These are phyloP conservation scores for Exophiala xenobiotica DNA, from an alignment of 2,329 filamentous ascomycete genomes.

Conservation along the genomic window DNA sequence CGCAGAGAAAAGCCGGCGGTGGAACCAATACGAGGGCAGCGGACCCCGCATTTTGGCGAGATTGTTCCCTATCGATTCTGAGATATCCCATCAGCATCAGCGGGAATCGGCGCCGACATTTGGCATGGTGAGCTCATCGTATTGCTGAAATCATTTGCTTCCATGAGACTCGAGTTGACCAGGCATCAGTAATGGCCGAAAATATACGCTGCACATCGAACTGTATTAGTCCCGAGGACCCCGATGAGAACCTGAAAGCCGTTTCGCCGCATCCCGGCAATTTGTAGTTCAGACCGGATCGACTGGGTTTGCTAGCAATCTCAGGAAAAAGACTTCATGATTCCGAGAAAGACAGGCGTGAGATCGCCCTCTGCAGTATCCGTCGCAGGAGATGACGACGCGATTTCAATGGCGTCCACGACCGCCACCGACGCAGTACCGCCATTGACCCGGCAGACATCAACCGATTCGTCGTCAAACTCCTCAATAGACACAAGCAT, in stretches of 20 bases:
- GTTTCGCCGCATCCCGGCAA: neutral
- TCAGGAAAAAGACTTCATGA: constrained; percentile 17
- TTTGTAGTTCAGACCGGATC: no score
- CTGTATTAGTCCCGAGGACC: neutral
- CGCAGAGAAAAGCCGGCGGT: no score
- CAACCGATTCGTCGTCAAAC: constrained; percentile 23
- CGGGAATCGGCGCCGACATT: constrained; percentile 4
- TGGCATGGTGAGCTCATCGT: constrained; percentile 13
- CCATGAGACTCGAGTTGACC: no score
- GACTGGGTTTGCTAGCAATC: no score
- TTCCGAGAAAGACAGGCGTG: constrained; percentile 11
- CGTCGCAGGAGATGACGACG: constrained; percentile 19
- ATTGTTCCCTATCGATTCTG: constrained; percentile 21
- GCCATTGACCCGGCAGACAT: constrained; percentile 29
- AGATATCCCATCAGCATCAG: constrained; percentile 7
- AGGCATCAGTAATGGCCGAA: neutral
- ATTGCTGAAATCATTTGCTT: no score
- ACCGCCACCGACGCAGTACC: constrained; percentile 25
- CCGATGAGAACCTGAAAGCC: neutral
- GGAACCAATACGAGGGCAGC: no score
- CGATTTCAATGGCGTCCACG: constrained; percentile 19
- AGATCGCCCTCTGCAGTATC: constrained; percentile 11
- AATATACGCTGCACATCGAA: neutral
- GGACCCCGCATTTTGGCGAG: constrained; percentile 24
- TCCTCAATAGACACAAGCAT: constrained; percentile 27